Base-by-base conservation (phyloP, 345 rosid genomes). In the Diplotaxis tenuifolia region DNA sequence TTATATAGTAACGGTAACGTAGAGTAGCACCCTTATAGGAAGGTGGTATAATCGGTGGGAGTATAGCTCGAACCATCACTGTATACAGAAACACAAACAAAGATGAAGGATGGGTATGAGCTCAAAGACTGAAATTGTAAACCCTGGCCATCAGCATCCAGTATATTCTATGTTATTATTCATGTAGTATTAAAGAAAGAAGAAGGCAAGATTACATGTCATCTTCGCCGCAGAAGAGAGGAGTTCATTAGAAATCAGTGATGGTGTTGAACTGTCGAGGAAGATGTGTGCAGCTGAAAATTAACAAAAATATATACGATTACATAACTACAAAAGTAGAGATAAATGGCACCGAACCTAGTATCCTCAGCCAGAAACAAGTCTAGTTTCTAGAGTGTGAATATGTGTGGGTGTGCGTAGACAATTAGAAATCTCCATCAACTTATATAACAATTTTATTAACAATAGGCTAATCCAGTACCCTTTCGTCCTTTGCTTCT, bases 1-100 rank as follows among this genome's bases (percentile, higher is more conserved):
- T 87, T 28, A 95, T 80, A 70, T 86, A 95, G 85, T 92, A 95
- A 47, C 88, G 62, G 75, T 92, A 95, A 25, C 99, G 96, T 81
- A 92, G 75, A 34, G 97, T 86, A 58, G 93, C 78, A 72, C 99
- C 99, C 73, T 77, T 86, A 74, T 86, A 95, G 31, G 96, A 88
- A 57, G 99, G 99, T 15, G 96, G 99, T 83, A 25, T 75, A 61
- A 86, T 67, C 62, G 72, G 76, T 23, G 99, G 96, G 73, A 95
- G 84, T 75, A 65, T 78, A 78, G 86, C 81, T 57, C 96, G 86
- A 62, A 92, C 86, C 63, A 86, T 75, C 76, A 87, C 99, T 95
- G 88, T 65, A 81, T 9, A 82, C 61, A 56, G 74, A 53, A 71
- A 77, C 23, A 53, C 42, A 45, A 55, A 67, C 8, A 31, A 66